phyloP scores from a whole-genome alignment of 805 yeast species.

The Metschnikowia rubicola region DNA sequence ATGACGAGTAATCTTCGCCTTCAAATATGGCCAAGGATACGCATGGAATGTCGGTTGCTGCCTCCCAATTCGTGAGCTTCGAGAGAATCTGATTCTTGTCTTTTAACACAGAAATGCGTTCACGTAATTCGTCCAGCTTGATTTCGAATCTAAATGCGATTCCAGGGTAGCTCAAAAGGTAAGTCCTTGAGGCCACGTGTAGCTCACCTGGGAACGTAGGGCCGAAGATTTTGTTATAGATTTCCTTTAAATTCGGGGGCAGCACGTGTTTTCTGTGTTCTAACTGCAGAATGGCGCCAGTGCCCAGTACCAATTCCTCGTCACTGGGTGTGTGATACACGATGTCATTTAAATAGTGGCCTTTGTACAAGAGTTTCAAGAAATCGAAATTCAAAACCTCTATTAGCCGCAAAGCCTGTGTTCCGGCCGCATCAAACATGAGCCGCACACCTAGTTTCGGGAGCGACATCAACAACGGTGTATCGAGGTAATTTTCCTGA shows the following conservation, averaged over 20 bases:
- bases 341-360: constrained; percentile 28
- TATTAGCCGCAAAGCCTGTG: constrained; percentile 28
- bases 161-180: constrained; percentile 55
- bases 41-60: constrained; percentile 33
- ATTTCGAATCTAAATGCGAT: constrained; percentile 47
- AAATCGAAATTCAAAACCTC: constrained; percentile 25
- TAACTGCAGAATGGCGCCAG: not conserved
- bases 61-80: constrained; percentile 31
- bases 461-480: constrained; percentile 31
- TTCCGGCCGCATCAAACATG: constrained; percentile 24
- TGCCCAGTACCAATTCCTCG: constrained; percentile 8
- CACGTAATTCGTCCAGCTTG: constrained; percentile 17
- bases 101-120: constrained; percentile 8
- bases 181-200: constrained; percentile 24
- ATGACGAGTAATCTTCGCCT: constrained; percentile 35
- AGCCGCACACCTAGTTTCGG: constrained; percentile 25
- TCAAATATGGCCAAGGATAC: constrained; percentile 37
- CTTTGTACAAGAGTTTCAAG: constrained; percentile 30
- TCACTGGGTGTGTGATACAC: constrained; percentile 13
- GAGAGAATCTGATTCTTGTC: constrained; percentile 27
- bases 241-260: constrained; percentile 34
- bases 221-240: constrained; percentile 57
- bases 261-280: constrained; percentile 11
- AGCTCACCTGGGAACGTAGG: constrained; percentile 58
- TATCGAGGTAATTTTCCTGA: constrained; percentile 25